phyloP scores from a whole-genome alignment of 345 rosid species.

The Trapa incisa region DNA sequence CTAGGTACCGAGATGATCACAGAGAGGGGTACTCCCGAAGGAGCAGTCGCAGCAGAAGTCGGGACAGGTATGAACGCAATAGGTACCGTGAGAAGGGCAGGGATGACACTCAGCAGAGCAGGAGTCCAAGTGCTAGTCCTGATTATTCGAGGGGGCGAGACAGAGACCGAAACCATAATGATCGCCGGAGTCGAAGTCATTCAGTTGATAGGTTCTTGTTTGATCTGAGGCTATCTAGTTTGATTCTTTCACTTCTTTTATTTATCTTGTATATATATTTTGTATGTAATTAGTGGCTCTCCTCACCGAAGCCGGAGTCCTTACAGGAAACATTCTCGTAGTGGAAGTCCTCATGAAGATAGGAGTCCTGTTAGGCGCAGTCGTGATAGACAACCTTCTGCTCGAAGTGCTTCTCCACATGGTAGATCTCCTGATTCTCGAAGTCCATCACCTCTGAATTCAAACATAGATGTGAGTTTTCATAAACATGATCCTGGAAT shows the following conservation, averaged over 20 bases:
- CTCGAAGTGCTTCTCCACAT: conserved; percentile 21
- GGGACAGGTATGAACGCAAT: conserved; percentile 38
- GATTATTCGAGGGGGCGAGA: conserved; percentile 24
- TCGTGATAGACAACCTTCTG: conserved; percentile 9
- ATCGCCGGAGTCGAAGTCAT: conserved; percentile 28
- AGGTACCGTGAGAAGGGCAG: conserved; percentile 31
- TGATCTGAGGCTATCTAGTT: neutral
- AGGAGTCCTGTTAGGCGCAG: conserved; percentile 27
- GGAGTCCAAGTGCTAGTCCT: conserved; percentile 47
- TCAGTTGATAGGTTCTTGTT: conserved; percentile 35
- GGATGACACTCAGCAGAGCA: conserved; percentile 26
- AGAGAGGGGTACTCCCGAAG: conserved; percentile 30
- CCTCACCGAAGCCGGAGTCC: conserved; percentile 23
- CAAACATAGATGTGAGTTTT: conserved; percentile 10
- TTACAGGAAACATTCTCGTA: conserved; percentile 27
- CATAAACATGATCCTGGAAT: neutral
- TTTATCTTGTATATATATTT: neutral
- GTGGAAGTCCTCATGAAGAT: conserved; percentile 24
- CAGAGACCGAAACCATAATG: conserved; percentile 37
- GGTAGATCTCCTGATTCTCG: conserved; percentile 24
- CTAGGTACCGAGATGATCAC: conserved; percentile 39
- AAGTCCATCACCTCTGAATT: conserved; percentile 9
- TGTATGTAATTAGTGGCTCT: conserved; percentile 20
- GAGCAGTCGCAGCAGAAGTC: conserved; percentile 45
- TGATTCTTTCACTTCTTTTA: neutral